A percentile compares a stretch with the other conserved stretches of the same genome.
These are phyloP conservation scores for Candida sanyaensis DNA, from an alignment of 1,139 yeast species.

Conservation along the genomic window DNA sequence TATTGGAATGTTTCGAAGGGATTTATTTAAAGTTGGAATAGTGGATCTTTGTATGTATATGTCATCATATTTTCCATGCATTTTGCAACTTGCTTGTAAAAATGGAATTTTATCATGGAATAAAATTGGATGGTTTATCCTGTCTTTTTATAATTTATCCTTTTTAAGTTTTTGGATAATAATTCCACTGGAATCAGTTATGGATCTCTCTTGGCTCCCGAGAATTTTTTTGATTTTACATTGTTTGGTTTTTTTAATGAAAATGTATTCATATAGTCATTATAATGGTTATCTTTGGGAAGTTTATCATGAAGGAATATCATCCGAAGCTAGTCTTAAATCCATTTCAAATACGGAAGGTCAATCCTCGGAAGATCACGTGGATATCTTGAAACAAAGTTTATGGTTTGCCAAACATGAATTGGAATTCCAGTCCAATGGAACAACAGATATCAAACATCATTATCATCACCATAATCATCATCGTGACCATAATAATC, in stretches of 20 bases:
- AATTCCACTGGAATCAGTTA: slow-evolving; percentile 47
- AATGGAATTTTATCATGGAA: slow-evolving; percentile 54
- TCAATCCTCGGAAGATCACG: slow-evolving; percentile 21
- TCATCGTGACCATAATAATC: no score
- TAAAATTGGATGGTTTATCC: slow-evolving; percentile 58
- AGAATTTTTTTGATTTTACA: slow-evolving; percentile 80
- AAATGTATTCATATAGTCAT: slow-evolving; percentile 86
- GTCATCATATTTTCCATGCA: slow-evolving; percentile 55
- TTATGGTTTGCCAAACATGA: slow-evolving; percentile 66
- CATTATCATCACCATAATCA: not conserved
- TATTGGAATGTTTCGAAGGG: slow-evolving; percentile 50
- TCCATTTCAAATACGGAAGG: slow-evolving; percentile 19
- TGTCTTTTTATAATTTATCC: slow-evolving; percentile 54
- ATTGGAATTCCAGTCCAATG: slow-evolving; percentile 47
- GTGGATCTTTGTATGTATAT: slow-evolving; percentile 74
- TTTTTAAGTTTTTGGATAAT: slow-evolving; percentile 53
- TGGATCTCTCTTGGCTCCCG: slow-evolving; percentile 81
- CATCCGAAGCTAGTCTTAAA: slow-evolving; percentile 37
- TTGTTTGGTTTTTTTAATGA: slow-evolving; percentile 85
- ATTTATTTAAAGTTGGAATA: slow-evolving; percentile 61
- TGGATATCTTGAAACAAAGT: slow-evolving; percentile 43
- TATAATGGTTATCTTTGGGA: slow-evolving; percentile 88
- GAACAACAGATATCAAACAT: slow-evolving; percentile 17
- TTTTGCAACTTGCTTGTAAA: slow-evolving; percentile 54
- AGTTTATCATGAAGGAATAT: slow-evolving; percentile 54